These are phyloP conservation scores for Aureobasidium uvarum DNA, from an alignment of 2,329 filamentous ascomycete genomes.

Conservation along the genomic window DNA sequence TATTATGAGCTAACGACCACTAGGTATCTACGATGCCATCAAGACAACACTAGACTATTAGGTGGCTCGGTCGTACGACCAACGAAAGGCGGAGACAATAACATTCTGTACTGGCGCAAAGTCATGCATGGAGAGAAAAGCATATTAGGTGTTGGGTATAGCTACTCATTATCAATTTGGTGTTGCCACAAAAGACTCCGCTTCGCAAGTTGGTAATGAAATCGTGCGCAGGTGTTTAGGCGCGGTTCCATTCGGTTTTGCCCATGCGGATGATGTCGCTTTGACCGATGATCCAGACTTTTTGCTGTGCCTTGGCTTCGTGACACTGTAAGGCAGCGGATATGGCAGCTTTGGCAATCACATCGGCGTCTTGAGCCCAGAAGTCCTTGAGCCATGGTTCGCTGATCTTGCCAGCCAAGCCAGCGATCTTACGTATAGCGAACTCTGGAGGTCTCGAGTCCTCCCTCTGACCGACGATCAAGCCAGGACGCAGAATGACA, in stretches of 20 bases:
- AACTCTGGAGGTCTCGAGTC: slow-evolving; percentile 57
- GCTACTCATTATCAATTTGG: background rate
- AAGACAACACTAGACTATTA: slow-evolving; percentile 49
- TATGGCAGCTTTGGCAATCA: slow-evolving; percentile 68
- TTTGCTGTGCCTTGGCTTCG: slow-evolving; percentile 56
- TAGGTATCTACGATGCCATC: slow-evolving; percentile 52
- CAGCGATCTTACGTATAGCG: slow-evolving; percentile 56
- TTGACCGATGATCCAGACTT: slow-evolving; percentile 61
- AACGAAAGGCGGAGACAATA: no score
- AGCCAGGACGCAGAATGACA: slow-evolving; percentile 69
- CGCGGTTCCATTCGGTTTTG: slow-evolving; percentile 50
- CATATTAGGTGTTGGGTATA: slow-evolving; percentile 10
- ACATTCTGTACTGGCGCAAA: background rate
- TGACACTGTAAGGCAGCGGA: slow-evolving; percentile 53
- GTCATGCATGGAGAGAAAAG: background rate
- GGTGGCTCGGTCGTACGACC: background rate
- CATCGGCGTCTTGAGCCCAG: slow-evolving; percentile 70
- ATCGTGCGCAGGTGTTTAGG: background rate
- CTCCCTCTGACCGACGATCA: slow-evolving; percentile 70
- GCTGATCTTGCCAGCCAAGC: slow-evolving; percentile 55
- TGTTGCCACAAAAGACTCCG: background rate
- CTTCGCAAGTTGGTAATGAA: background rate
- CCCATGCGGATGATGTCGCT: slow-evolving; percentile 66
- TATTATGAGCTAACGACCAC: background rate
- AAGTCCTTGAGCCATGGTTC: slow-evolving; percentile 57